Evolutionary conservation across 2,329 filamentous ascomycete genomes (phyloP).

Genomic region (Exserohilum rostratum): DNA sequence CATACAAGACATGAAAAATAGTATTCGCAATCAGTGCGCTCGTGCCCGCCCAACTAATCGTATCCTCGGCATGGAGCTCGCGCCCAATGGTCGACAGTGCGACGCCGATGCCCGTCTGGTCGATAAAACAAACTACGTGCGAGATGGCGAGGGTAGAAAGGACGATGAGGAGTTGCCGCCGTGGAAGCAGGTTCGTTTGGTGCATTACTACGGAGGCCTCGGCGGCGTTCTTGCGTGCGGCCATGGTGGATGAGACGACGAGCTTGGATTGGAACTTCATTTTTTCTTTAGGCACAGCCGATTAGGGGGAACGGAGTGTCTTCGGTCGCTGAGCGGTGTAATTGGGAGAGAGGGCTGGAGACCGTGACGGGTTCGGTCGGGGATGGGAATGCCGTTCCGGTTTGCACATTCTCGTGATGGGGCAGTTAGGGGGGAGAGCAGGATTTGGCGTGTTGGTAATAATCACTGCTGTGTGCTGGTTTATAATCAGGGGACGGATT

Average conservation of each 20-base stretch:
- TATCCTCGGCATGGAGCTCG: constrained; percentile 50
- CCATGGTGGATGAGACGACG: not conserved
- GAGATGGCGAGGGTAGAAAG: constrained; percentile 60
- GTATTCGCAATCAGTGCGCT: constrained; percentile 63
- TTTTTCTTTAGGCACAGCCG: too few relatives aligned
- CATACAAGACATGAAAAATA: constrained; percentile 69
- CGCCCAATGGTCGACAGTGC: constrained; percentile 45
- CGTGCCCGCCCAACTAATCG: constrained; percentile 63
- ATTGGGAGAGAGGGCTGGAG: too few relatives aligned
- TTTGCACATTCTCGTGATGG: too few relatives aligned
- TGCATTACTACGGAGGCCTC: constrained; percentile 25
- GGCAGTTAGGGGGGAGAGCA: too few relatives aligned
- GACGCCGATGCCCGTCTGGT: constrained; percentile 62
- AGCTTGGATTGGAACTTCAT: too few relatives aligned
- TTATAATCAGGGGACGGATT: too few relatives aligned
- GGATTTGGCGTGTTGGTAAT: too few relatives aligned
- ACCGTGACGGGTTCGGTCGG: too few relatives aligned
- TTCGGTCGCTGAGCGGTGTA: too few relatives aligned
- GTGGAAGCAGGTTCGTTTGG: constrained; percentile 64
- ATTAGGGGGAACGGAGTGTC: too few relatives aligned
- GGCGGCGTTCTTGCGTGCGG: constrained; percentile 16
- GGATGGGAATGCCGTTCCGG: too few relatives aligned
- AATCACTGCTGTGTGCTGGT: too few relatives aligned
- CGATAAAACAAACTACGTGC: constrained; percentile 62
- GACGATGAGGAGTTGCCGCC: constrained; percentile 57